Evolutionary conservation across 805 yeast species (phyloP).

Genomic region (Saccharomycopsis selenospora): DNA sequence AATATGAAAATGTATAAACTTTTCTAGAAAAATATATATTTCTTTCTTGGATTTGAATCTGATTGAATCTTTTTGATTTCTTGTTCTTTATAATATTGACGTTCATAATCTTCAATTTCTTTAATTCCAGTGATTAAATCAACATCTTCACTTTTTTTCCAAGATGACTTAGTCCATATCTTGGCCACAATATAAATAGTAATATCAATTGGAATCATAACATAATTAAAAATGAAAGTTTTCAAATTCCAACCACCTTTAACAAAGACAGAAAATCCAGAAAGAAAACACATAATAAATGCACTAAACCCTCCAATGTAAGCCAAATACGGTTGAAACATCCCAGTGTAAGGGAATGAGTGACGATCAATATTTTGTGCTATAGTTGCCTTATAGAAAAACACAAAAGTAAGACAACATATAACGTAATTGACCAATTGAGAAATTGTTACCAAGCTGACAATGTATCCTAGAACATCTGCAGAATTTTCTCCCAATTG

Average conservation of each 20-base stretch:
- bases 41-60: not conserved
- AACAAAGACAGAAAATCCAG: constrained; percentile 66
- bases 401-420: constrained; percentile 50
- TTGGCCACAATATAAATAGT: constrained; percentile 47
- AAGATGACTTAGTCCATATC: constrained; percentile 39
- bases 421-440: constrained; percentile 55
- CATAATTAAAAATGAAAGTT: constrained; percentile 59
- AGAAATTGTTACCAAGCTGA: constrained; percentile 63
- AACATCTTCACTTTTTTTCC: constrained; percentile 39
- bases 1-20: too few species aligned
- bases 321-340: constrained; percentile 55
- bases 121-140: constrained; percentile 48
- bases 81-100: constrained; percentile 1
- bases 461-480: constrained; percentile 63
- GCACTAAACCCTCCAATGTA: constrained; percentile 41
- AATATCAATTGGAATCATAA: constrained; percentile 57
- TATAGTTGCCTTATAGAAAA: constrained; percentile 52
- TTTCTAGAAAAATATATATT: not conserved
- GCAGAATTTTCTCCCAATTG: constrained; percentile 55
- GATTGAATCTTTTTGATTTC: too few species aligned
- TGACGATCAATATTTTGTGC: constrained; percentile 45
- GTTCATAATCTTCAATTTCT: constrained; percentile 56
- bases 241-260: constrained; percentile 58
- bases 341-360: constrained; percentile 36
- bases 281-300: constrained; percentile 46